Conservation (phyloP, 1,284 basidiomycete genomes). For the Sanghuangporus sanghuang region DNA sequence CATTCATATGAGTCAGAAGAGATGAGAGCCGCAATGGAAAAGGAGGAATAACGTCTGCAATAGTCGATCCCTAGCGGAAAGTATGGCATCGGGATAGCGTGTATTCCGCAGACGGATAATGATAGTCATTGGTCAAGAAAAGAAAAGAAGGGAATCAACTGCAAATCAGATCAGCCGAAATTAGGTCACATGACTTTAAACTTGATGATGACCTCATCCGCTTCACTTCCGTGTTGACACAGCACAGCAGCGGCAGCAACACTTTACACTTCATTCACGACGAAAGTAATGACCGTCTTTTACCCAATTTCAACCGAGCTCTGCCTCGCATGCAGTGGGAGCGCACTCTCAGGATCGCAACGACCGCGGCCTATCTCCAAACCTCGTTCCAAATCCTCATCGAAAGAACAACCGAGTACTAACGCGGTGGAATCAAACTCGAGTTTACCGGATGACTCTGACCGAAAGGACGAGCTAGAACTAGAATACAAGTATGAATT, state of each 20-base stretch:
- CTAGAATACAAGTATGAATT: not conserved
- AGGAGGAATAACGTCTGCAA: not conserved
- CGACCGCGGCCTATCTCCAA: not conserved
- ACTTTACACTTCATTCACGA: not conserved
- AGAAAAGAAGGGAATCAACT: not conserved
- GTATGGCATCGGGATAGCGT: not conserved
- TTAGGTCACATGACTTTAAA: not conserved
- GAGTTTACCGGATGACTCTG: not conserved
- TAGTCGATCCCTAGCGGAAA: not conserved
- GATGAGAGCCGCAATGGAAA: not conserved
- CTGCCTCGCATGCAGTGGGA: constrained; percentile 63
- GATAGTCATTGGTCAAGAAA: not conserved
- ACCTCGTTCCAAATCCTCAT: not conserved
- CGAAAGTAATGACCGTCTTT: not conserved
- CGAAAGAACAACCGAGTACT: not conserved
- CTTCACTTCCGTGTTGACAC: too few species aligned
- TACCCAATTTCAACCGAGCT: constrained; percentile 26
- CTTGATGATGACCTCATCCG: not conserved
- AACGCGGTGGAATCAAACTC: not conserved
- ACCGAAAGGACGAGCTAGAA: too few species aligned
- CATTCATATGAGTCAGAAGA: not conserved
- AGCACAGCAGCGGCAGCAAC: too few species aligned
- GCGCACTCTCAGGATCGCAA: constrained; percentile 30
- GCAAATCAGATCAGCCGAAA: not conserved
- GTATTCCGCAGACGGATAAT: not conserved